Conservation (phyloP, 257 asterid genomes). For the Eucommia ulmoides region DNA sequence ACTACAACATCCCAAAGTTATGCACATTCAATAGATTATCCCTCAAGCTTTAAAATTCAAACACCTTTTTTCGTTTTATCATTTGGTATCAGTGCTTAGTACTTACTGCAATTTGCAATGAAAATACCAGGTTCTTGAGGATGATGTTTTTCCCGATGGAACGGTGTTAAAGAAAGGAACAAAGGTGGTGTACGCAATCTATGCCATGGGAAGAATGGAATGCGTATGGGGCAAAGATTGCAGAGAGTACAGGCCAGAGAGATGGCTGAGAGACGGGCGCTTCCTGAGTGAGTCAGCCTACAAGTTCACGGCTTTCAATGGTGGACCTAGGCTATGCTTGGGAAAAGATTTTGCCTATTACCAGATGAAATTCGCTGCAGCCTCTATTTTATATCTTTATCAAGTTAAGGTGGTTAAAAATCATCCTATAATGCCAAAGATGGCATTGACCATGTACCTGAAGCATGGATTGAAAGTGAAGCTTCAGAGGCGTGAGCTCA, state of each 20-base stretch:
- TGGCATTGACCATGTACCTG: slow-evolving; percentile 92
- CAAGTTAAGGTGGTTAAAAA: slow-evolving; percentile 35
- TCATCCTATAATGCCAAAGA: slow-evolving; percentile 60
- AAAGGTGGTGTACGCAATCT: slow-evolving; percentile 81
- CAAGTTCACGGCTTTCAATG: slow-evolving; percentile 89
- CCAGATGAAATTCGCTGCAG: slow-evolving; percentile 87
- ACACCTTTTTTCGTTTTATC: too few species aligned
- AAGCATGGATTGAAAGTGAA: slow-evolving; percentile 67
- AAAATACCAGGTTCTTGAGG: slow-evolving; percentile 75
- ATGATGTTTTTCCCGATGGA: slow-evolving; percentile 85
- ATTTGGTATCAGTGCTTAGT: too few species aligned
- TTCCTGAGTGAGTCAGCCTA: slow-evolving; percentile 87
- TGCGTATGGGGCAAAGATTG: slow-evolving; percentile 85
- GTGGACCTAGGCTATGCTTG: slow-evolving; percentile 88
- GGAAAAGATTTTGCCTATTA: slow-evolving; percentile 94
- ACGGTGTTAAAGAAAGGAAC: slow-evolving; percentile 76
- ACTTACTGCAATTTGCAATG: too few species aligned
- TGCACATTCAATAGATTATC: too few species aligned
- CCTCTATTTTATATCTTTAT: slow-evolving; percentile 59
- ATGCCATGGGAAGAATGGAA: slow-evolving; percentile 91
- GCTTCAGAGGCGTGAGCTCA: slow-evolving; percentile 16
- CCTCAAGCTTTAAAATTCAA: too few species aligned
- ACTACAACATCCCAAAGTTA: too few species aligned
- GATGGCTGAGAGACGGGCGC: slow-evolving; percentile 79
- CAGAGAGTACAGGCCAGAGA: slow-evolving; percentile 69